Evolutionary conservation across 495 filamentous ascomycete species (phyloP), one percentile per base, ranked within the genome.

Genomic region (Thermothielavioides terrestris): DNA sequence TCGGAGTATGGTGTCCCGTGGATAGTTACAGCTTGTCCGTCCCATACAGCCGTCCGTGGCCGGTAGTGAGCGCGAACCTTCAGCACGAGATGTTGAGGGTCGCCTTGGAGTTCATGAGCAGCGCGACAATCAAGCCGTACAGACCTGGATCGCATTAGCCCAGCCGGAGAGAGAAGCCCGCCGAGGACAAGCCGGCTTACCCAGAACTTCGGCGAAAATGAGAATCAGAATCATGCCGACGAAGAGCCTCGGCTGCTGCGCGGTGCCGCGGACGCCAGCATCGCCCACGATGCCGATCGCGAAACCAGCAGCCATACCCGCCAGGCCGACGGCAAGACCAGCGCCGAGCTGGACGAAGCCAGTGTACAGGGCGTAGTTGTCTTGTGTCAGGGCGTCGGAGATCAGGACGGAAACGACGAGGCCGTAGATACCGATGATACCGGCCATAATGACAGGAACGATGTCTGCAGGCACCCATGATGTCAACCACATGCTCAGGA

Each of bases 371-470:
- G 67, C 56, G 46, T 94, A 77, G 50, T 86, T 73, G 46, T 84
- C 55, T 73, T 99, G 94, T 54, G 73, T 77, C 58, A 99, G 76
- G 60, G 83, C 82, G 71, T 94, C 90, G 60, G 94, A 95, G 69
- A 99, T 90, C 66, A 99, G 71, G 70, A 99, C 92, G 4, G 91
- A 96, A 46, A 99, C 92, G 75, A 99, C 92, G 45, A 99, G 81
- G 61, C 92, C 92, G 78, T 99, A 99, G 73, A 99, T 99, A 84
- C 86, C 94, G 71, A 99, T 96, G 75, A 99, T 99, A 97, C 92
- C 92, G 77, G 92, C 92, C 92, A 99, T 99, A 80, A 99, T 94
- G 71, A 98, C 92, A 64, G 92, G 92, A 52, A 98, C 89, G 66
- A 98, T 95, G 78, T 97, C 92, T 98, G 56, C 17, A 7, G 2